Evolutionary conservation across 352 stramenopile species (phyloP).

Genomic region (Globisporangium solare): DNA sequence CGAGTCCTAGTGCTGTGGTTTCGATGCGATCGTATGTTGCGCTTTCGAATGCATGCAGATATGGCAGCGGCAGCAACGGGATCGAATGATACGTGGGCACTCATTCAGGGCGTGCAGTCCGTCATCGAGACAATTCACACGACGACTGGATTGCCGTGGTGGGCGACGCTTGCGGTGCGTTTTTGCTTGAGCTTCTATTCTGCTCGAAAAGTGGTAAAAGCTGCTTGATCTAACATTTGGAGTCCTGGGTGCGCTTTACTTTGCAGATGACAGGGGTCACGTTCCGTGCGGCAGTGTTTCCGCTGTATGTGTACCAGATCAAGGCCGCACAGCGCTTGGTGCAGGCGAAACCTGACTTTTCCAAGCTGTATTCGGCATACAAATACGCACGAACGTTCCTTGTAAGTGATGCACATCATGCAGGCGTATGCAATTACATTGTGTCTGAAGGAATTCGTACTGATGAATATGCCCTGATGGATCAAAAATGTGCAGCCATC

Average conservation of each 20-base stretch:
- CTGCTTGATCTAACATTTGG: conserved; percentile 4
- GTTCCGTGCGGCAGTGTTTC: conserved; percentile 64
- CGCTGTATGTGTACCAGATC: conserved; percentile 71
- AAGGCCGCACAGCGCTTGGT: conserved; percentile 61
- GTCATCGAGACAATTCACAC: conserved; percentile 57
- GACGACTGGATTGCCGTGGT: conserved; percentile 70
- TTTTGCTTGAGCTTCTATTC: not conserved
- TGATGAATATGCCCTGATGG: not conserved
- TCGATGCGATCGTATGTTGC: not conserved
- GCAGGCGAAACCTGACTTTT: conserved; percentile 48
- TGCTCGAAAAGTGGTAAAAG: not conserved
- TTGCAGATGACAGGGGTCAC: conserved; percentile 49
- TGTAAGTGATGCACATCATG: conserved; percentile 18
- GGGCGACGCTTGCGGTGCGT: conserved; percentile 56
- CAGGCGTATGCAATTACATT: conserved; percentile 4
- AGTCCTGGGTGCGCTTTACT: not conserved
- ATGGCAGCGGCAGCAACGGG: conserved; percentile 17
- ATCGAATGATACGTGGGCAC: conserved; percentile 27
- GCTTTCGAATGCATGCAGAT: conserved; percentile 17
- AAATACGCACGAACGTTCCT: conserved; percentile 68
- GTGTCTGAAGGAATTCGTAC: not conserved
- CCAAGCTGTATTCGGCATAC: conserved; percentile 66
- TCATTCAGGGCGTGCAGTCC: conserved; percentile 60
- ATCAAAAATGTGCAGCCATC: conserved; percentile 22
- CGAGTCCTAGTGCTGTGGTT: not conserved